These are phyloP conservation scores for Mortierella polycephala DNA, from an alignment of 371 early-diverging fungal species.

Conservation along the genomic window DNA sequence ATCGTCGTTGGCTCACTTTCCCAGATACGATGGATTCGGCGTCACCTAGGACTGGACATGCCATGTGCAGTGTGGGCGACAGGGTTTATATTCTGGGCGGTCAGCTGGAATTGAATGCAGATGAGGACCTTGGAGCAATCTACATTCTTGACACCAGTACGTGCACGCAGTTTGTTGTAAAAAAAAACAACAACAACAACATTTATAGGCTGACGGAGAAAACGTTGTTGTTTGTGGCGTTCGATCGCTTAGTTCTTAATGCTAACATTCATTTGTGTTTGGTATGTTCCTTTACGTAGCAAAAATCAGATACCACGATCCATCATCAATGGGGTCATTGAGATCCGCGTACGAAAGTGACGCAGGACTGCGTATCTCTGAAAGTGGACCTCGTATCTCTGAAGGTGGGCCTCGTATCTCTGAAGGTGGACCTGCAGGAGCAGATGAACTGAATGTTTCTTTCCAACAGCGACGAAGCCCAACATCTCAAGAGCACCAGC, in stretches of 20 bases:
- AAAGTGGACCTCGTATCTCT: too few relatives aligned
- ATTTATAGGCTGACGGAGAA: neutral
- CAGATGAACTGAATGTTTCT: conserved; percentile 21
- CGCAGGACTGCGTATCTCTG: neutral
- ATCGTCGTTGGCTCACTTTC: conserved; percentile 80
- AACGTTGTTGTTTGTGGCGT: neutral
- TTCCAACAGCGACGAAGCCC: conserved; percentile 4
- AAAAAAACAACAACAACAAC: too few relatives aligned
- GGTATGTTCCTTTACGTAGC: conserved; percentile 40
- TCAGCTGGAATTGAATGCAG: conserved; percentile 59
- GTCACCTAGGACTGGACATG: conserved; percentile 70
- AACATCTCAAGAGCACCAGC: too few relatives aligned
- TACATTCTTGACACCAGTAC: conserved; percentile 76
- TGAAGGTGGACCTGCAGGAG: conserved; percentile 1
- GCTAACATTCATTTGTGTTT: neutral
- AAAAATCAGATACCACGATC: conserved; percentile 74
- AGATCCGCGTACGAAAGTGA: conserved; percentile 30
- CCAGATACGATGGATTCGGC: conserved; percentile 77
- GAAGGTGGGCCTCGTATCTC: neutral
- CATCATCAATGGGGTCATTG: conserved; percentile 19
- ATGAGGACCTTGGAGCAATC: conserved; percentile 63
- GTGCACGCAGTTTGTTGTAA: conserved; percentile 3
- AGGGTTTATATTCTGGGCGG: conserved; percentile 77
- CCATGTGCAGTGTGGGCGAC: conserved; percentile 72
- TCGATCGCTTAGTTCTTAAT: neutral